These are phyloP conservation scores for Pleurotus tuoliensis DNA, from an alignment of 768 basidiomycete genomes.

Conservation along the genomic window DNA sequence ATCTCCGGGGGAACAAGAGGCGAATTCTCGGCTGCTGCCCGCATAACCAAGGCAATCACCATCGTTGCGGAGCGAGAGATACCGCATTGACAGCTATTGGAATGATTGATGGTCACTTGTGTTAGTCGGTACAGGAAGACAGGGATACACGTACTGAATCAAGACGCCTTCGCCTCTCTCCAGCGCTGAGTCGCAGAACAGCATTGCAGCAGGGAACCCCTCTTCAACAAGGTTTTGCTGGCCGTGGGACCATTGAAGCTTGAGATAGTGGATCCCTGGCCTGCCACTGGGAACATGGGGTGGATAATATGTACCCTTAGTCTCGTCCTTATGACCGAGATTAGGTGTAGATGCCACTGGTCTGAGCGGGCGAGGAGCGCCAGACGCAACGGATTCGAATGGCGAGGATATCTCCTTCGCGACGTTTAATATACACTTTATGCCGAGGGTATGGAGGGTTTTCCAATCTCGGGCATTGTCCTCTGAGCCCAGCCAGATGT, in stretches of 20 bases:
- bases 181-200: conserved; percentile 75
- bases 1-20: conserved; percentile 69
- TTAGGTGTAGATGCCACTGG: conserved; percentile 68
- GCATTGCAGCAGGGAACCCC: conserved; percentile 78
- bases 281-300: conserved; percentile 65
- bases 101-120: conserved; percentile 16
- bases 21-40: conserved; percentile 71
- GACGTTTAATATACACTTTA: conserved; percentile 83
- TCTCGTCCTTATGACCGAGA: conserved; percentile 33
- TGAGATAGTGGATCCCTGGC: conserved; percentile 83
- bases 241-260: conserved; percentile 92
- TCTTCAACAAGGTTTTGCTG: conserved; percentile 79
- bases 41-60: conserved; percentile 90
- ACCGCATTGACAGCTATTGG: conserved; percentile 83
- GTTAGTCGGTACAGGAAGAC: conserved; percentile 11
- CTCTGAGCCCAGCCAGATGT: conserved; percentile 88
- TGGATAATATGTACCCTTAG: conserved; percentile 57
- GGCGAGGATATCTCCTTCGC: conserved; percentile 86
- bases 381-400: conserved; percentile 41
- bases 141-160: conserved; percentile 64
- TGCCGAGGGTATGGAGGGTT: conserved; percentile 63
- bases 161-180: conserved; percentile 75
- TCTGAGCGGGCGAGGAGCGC: conserved; percentile 45
- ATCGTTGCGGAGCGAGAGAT: conserved; percentile 89
- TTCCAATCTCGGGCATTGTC: conserved; percentile 87